A percentile compares a stretch with the other conserved stretches of the same genome.
Evolutionary conservation across 140 eudicot species (phyloP).

Genomic region (Stevia rebaudiana): DNA sequence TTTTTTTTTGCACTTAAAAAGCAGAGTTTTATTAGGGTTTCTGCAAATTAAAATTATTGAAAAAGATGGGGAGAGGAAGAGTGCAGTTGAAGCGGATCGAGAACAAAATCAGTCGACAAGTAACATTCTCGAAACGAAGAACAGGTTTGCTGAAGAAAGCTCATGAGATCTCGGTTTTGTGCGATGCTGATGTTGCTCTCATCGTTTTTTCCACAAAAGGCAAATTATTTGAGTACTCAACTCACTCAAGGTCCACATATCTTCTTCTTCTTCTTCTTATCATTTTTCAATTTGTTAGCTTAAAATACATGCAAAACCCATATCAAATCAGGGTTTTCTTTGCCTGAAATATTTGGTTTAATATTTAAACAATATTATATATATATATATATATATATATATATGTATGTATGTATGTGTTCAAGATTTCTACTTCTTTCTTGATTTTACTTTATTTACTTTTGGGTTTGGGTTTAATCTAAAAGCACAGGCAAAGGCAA

Average conservation of each 20-base stretch:
- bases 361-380: too few relatives aligned
- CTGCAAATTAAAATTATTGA: not conserved
- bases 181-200: conserved; percentile 59
- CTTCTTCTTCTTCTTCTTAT: not conserved
- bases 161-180: conserved; percentile 54
- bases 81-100: conserved; percentile 61
- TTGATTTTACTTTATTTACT: not conserved
- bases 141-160: conserved; percentile 54
- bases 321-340: not conserved
- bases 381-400: too few relatives aligned
- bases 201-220: conserved; percentile 58
- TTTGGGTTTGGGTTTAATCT: not conserved
- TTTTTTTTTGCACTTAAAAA: not conserved
- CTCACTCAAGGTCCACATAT: conserved; percentile 40
- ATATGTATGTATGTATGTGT: not conserved
- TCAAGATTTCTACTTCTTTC: conserved; percentile 16
- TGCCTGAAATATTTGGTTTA: not conserved
- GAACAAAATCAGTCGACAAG: conserved; percentile 52
- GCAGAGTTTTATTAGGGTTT: conserved; percentile 24
- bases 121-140: conserved; percentile 55
- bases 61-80: conserved; percentile 52
- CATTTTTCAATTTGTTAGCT: not conserved
- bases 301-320: conserved; percentile 16
- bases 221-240: conserved; percentile 53
- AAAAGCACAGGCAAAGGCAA: not conserved